Evolutionary conservation across 352 stramenopile species (phyloP), one percentile per base, ranked within the genome.

Genomic region (Peronospora destructor): DNA sequence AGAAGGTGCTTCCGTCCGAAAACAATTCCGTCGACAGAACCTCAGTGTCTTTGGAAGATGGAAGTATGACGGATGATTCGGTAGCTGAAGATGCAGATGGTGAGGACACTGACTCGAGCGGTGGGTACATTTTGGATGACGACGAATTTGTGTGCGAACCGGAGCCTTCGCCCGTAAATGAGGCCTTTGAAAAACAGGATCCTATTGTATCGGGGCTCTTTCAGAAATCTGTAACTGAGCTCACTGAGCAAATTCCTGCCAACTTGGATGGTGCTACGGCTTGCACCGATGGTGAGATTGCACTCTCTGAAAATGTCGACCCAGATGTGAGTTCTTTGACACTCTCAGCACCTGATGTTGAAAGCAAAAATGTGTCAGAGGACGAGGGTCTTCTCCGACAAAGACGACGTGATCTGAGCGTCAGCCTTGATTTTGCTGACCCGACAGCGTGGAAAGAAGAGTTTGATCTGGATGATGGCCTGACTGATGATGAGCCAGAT

Each of bases 371-470:
- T 14, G 64, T 41, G 2, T 62, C 62, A 12, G 57, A 73, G 23
- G 56, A 77, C 9, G 70, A 84, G 7, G 6, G 3, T 34, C 8
- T 54, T 30, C 49, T 50, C 10, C 55, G 61, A 17, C 60, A 66
- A 43, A 45, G 73, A 14, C 48, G 46, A 38, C 70, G 76, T 14
- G 77, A 88, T 28, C 60, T 86, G 35, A 88, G 75, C 50, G 55
- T 76, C 17, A 89, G 77, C 29, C 68, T 89, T 25, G 77, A 89
- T 44, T 89, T 89, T 47, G 80, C 67, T 13, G 78, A 89, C 37
- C 60, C 59, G 17, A 73, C 74, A 21, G 78, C 71, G 28, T 89
- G 78, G 78, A 85, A 81, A 52, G 49, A 80, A 14, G 83, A 85
- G 28, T 89, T 89, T 36, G 75, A 83, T 17, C 45, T 89, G 38